Conservation (phyloP, 805 yeast genomes). For the Yueomyces sinensis region DNA sequence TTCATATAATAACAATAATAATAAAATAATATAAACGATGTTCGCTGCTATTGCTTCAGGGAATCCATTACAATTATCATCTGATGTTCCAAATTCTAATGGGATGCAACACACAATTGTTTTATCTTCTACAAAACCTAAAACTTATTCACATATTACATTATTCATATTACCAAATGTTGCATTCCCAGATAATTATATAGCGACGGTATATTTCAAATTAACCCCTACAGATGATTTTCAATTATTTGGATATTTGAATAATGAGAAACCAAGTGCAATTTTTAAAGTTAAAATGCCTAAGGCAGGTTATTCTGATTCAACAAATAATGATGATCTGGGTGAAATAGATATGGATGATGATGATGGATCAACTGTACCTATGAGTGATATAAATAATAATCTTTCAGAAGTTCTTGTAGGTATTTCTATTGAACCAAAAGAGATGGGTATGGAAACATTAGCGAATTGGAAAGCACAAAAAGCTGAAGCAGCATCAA, state of each 20-base stretch:
- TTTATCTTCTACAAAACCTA: slow-evolving; percentile 23
- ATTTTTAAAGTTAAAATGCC: slow-evolving; percentile 61
- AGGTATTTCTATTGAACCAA: slow-evolving; percentile 88
- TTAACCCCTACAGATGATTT: slow-evolving; percentile 47
- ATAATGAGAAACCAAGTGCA: slow-evolving; percentile 70
- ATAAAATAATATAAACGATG: too few relatives aligned
- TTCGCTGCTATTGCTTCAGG: slow-evolving; percentile 29
- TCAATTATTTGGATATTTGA: slow-evolving; percentile 51
- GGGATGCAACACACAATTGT: slow-evolving; percentile 26
- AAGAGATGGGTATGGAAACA: slow-evolving; percentile 46
- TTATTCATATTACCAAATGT: slow-evolving; percentile 78
- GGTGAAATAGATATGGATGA: slow-evolving; percentile 49
- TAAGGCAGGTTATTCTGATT: slow-evolving; percentile 1
- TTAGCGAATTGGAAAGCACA: slow-evolving; percentile 31
- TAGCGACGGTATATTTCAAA: slow-evolving; percentile 85
- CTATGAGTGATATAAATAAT: slow-evolving; percentile 13
- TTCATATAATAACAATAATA: too few relatives aligned
- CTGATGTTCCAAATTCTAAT: slow-evolving; percentile 26
- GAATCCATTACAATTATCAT: slow-evolving; percentile 24
- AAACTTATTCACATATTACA: slow-evolving; percentile 53
- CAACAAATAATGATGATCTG: slow-evolving; percentile 21
- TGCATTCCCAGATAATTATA: slow-evolving; percentile 50
- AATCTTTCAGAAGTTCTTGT: slow-evolving; percentile 33
- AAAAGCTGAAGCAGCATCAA: slow-evolving; percentile 6
- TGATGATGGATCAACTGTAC: slow-evolving; percentile 30